Conservation (phyloP, 257 asterid genomes). For the Fraxinus cuspidata region DNA sequence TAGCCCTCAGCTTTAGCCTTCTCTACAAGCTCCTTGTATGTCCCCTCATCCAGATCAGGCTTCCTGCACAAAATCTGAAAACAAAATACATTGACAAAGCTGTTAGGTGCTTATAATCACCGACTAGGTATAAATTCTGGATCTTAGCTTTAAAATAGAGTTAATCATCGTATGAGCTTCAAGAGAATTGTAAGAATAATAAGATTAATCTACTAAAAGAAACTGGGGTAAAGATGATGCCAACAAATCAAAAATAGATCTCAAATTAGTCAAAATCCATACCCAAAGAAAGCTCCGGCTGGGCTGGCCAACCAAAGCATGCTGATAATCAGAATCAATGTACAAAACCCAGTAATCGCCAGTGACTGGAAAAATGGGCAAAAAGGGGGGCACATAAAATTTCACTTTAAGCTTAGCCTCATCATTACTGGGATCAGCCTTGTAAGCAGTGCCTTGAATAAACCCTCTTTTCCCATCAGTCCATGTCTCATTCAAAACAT, state of each 20-base stretch:
- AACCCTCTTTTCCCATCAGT: conserved; percentile 58
- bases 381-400: conserved; percentile 62
- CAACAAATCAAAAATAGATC: too few species aligned
- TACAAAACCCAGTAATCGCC: conserved; percentile 69
- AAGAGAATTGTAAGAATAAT: not conserved
- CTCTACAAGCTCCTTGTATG: conserved; percentile 17
- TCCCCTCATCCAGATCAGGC: conserved; percentile 17
- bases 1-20: conserved; percentile 24
- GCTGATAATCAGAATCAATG: conserved; percentile 49
- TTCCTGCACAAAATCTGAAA: conserved; percentile 24
- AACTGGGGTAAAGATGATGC: not conserved
- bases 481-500: conserved; percentile 88
- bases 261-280: conserved; percentile 8
- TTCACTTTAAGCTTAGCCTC: conserved; percentile 71
- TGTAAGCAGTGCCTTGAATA: conserved; percentile 74
- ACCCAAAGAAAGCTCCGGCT: conserved; percentile 75
- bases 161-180: too few species aligned
- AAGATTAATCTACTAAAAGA: not conserved
- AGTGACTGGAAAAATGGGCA: conserved; percentile 57
- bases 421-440: conserved; percentile 68
- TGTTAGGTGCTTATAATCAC: too few species aligned
- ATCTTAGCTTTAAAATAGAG: too few species aligned
- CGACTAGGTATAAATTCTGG: too few species aligned
- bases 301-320: conserved; percentile 77
- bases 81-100: not conserved